A percentile compares a stretch with the other conserved stretches of the same genome.
phyloP scores from a whole-genome alignment of 2,329 filamentous ascomycete species.

The Ophiosphaerella narmari region DNA sequence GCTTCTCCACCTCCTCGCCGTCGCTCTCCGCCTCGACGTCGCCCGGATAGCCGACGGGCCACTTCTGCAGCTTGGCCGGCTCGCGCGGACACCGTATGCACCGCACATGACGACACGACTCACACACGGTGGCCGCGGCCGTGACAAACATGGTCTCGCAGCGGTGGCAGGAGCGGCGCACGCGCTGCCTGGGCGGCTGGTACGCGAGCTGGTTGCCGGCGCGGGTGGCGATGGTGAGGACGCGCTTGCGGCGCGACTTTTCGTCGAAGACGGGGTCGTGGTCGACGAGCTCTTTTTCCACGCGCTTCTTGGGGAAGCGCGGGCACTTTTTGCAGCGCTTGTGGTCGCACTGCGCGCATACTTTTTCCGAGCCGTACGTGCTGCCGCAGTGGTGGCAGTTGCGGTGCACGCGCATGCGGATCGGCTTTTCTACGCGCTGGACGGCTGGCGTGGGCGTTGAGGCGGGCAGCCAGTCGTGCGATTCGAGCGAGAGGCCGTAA shows the following conservation, averaged over 20 bases:
- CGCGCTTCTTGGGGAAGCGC: slow-evolving; percentile 70
- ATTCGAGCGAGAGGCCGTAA: slow-evolving; percentile 49
- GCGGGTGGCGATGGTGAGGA: slow-evolving; percentile 67
- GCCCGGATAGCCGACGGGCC: slow-evolving; percentile 71
- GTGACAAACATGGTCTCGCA: slow-evolving; percentile 67
- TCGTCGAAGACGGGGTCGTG: too few species aligned
- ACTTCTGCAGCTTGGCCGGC: slow-evolving; percentile 73
- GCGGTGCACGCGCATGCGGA: slow-evolving; percentile 76
- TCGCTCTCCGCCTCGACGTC: slow-evolving; percentile 54
- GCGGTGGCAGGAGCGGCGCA: slow-evolving; percentile 76
- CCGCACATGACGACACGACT: slow-evolving; percentile 70
- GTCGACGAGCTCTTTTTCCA: slow-evolving; percentile 28
- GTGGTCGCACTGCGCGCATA: slow-evolving; percentile 79
- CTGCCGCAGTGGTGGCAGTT: slow-evolving; percentile 82
- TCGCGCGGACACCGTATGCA: slow-evolving; percentile 82
- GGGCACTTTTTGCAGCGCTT: slow-evolving; percentile 79
- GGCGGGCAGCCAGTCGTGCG: slow-evolving; percentile 43
- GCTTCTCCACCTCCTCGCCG: slow-evolving; percentile 35
- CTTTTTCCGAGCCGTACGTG: slow-evolving; percentile 72
- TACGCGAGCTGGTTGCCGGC: slow-evolving; percentile 71
- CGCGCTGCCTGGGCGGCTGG: slow-evolving; percentile 72
- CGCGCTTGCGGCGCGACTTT: slow-evolving; percentile 40
- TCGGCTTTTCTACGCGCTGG: slow-evolving; percentile 71
- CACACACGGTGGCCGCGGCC: slow-evolving; percentile 63
- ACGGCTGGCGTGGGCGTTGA: slow-evolving; percentile 34